phyloP scores from a whole-genome alignment of 2,329 filamentous ascomycete species.

The Neospermospora avenae region DNA sequence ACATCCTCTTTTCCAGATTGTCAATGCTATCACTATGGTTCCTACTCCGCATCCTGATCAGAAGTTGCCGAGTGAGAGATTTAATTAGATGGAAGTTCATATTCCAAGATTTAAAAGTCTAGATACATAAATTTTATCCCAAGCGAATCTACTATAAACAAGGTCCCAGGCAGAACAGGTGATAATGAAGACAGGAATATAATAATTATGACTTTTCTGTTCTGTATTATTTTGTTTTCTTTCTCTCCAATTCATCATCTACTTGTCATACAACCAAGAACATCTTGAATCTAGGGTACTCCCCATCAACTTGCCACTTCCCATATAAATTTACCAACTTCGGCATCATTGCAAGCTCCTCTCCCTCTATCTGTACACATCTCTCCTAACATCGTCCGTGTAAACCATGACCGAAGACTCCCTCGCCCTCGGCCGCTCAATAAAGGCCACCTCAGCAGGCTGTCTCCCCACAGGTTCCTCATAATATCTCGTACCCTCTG shows the following conservation, averaged over 20 bases:
- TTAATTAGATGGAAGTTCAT: too few relatives aligned
- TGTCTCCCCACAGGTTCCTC: constrained; percentile 21
- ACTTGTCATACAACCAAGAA: background rate
- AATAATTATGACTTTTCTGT: background rate
- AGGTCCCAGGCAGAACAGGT: too few relatives aligned
- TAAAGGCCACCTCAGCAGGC: constrained; percentile 28
- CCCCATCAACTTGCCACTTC: background rate
- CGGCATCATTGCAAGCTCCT: background rate
- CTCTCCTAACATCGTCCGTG: constrained; percentile 31
- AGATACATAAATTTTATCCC: too few relatives aligned
- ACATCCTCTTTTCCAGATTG: too few relatives aligned
- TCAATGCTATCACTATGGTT: too few relatives aligned
- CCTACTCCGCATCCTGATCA: too few relatives aligned
- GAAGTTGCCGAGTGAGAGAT: too few relatives aligned
- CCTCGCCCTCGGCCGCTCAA: constrained; percentile 30
- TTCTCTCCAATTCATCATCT: too few relatives aligned
- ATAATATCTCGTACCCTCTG: constrained; percentile 30
- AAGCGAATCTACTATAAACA: too few relatives aligned
- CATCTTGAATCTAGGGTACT: background rate
- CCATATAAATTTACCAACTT: background rate
- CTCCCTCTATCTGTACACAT: constrained; percentile 31
- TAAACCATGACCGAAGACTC: constrained; percentile 34
- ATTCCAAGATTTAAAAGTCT: too few relatives aligned
- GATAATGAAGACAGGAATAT: too few relatives aligned
- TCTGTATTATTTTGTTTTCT: background rate